Base-by-base conservation (phyloP, 2,329 filamentous ascomycete genomes). In the Trichoderma hamatum region DNA sequence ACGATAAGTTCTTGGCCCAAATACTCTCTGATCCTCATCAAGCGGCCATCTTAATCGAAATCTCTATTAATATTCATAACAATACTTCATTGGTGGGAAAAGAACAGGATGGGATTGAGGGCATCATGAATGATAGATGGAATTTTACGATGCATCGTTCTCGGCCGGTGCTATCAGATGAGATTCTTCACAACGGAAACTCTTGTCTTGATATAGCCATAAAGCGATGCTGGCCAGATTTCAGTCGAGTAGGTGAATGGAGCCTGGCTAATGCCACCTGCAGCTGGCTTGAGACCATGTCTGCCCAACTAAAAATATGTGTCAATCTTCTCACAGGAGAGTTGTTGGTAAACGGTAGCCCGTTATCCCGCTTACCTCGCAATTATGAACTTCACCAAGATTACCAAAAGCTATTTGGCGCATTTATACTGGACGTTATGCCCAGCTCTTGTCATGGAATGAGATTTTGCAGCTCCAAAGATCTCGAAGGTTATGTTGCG, bases 241-340 rank as follows among this genome's bases (percentile, higher is more conserved):
- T 49, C 46, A 24, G 3, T 13, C 46, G 46, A 10, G 24, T 49
- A 21, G 4, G n/a, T n/a, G n/a, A 49, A 49, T 49, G 46, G 46
- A 13, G 1, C n/a, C 2, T 21, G 11, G 46, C 3, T 5, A 3
- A 49, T 49, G 5, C n/a, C 9, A 49, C 46, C 9, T 49, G 46
- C 46, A 24, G 21, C 9, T 49, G 46, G 46, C 21, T 49, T 14
- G 46, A 49, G n/a, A 13, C 46, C 3, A 10, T 49, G 24, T 49
- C 46, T 14, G 46, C 10, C 13, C n/a, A 49, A 24, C 46, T 34
- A 28, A 49, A 21, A 14, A 78, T 86, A 3, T 81, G 84, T 30
- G 84, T 83, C 71, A 86, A 87, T 70, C 60, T 87, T 0, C 71
- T 90, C 2, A 84, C 80, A 0, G 86, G 83, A 0, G 78, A 83